A percentile compares a stretch with the other conserved stretches of the same genome.
phyloP scores from a whole-genome alignment of 176 grass and related monocot species.

The Triticum dicoccoides region DNA sequence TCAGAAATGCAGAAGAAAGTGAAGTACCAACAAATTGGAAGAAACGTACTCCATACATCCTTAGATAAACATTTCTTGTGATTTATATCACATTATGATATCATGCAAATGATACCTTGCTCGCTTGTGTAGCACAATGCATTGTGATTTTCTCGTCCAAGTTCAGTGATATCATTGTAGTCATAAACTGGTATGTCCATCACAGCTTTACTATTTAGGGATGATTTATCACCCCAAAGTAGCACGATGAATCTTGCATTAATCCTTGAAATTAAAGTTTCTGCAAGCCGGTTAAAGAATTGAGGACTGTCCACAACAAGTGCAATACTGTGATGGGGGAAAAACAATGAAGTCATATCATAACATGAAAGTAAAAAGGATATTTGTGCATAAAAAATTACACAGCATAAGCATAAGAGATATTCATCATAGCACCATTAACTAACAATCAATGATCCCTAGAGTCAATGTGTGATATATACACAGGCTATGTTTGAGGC shows the following conservation, averaged over 20 bases:
- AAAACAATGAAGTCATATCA: slow-evolving; percentile 38
- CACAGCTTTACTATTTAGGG: slow-evolving; percentile 50
- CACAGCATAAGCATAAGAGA: background rate
- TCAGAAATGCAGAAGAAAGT: slow-evolving; percentile 1
- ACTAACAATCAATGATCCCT: background rate
- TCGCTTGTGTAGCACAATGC: slow-evolving; percentile 30
- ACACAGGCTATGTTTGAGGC: background rate
- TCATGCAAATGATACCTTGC: slow-evolving; percentile 61
- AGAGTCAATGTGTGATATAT: background rate
- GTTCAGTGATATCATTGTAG: slow-evolving; percentile 68
- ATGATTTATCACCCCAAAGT: slow-evolving; percentile 87
- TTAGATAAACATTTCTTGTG: background rate
- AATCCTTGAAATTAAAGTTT: slow-evolving; percentile 68
- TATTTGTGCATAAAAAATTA: background rate
- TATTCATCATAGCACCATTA: background rate
- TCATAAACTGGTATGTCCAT: slow-evolving; percentile 69
- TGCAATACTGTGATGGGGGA: slow-evolving; percentile 60
- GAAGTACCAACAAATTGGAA: background rate
- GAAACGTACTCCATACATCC: background rate
- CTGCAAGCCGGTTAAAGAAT: slow-evolving; percentile 86
- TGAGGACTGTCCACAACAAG: slow-evolving; percentile 91
- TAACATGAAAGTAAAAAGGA: slow-evolving; percentile 35
- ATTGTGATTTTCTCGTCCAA: slow-evolving; percentile 54
- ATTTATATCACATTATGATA: slow-evolving; percentile 2
- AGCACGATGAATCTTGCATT: slow-evolving; percentile 76